These are phyloP conservation scores for Sordariomycetes sp. DNA, from an alignment of 2,329 filamentous ascomycete species.

Conservation along the genomic window DNA sequence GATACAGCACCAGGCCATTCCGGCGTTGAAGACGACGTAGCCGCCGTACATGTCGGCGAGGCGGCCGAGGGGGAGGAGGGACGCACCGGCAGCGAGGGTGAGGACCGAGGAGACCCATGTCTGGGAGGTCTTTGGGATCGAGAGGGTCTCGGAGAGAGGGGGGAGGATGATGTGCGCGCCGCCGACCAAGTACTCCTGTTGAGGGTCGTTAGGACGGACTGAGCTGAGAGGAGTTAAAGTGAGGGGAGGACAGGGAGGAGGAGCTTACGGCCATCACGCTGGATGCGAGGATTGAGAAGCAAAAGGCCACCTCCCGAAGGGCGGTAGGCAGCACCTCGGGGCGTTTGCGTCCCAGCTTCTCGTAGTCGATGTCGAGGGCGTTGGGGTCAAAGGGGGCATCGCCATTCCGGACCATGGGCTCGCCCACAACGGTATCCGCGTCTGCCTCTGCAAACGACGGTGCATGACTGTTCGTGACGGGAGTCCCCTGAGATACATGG, in stretches of 20 bases:
- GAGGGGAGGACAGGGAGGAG: not conserved
- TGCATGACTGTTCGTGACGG: not conserved
- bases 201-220: not conserved
- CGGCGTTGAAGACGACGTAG: constrained; percentile 43
- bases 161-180: constrained; percentile 40
- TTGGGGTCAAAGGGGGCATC: constrained; percentile 1
- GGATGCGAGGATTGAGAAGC: constrained; percentile 46
- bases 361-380: constrained; percentile 23
- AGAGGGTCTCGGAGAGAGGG: constrained; percentile 42
- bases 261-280: constrained; percentile 33
- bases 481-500: not conserved
- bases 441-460: not conserved
- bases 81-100: constrained; percentile 40
- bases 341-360: constrained; percentile 48
- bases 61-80: constrained; percentile 51
- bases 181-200: constrained; percentile 8
- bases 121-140: constrained; percentile 45
- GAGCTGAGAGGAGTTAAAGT: not conserved
- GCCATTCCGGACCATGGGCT: not conserved
- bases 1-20: constrained; percentile 49
- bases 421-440: not conserved
- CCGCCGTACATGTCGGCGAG: constrained; percentile 51
- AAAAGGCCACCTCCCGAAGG: constrained; percentile 47
- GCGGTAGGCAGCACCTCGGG: constrained; percentile 38
- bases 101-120: constrained; percentile 55